Percentiles rank a stretch among this genome's conserved stretches.
phyloP scores from a whole-genome alignment of 208 protist genomes.

The Trypanosoma scelopori region DNA sequence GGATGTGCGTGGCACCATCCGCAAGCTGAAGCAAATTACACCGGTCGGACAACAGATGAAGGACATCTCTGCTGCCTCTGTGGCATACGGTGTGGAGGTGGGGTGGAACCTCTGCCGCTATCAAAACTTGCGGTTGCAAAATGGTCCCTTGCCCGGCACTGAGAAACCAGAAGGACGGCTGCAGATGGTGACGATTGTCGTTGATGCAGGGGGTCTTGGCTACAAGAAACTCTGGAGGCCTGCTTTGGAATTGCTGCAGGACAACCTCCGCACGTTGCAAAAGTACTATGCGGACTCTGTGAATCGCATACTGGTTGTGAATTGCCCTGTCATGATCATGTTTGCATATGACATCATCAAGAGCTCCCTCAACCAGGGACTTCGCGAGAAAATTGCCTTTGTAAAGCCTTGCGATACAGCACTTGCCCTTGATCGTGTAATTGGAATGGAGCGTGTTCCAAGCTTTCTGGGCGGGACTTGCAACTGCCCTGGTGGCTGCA shows the following conservation, averaged over 20 bases:
- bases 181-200: conserved; percentile 47
- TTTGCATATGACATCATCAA: conserved; percentile 69
- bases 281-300: conserved; percentile 53
- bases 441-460: conserved; percentile 52
- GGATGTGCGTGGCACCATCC: conserved; percentile 34
- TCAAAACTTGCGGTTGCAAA: conserved; percentile 35
- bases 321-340: conserved; percentile 63
- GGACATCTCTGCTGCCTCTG: conserved; percentile 36
- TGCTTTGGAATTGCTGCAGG: conserved; percentile 51
- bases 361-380: conserved; percentile 33
- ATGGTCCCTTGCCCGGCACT: conserved; percentile 31
- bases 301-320: conserved; percentile 59
- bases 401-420: conserved; percentile 40
- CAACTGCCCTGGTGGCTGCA: conserved; percentile 51
- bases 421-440: conserved; percentile 43
- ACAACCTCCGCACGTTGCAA: conserved; percentile 39
- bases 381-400: conserved; percentile 60
- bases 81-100: conserved; percentile 34
- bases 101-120: conserved; percentile 46
- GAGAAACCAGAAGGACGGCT: conserved; percentile 34
- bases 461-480: conserved; percentile 62
- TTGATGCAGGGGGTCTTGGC: conserved; percentile 50
- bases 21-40: conserved; percentile 37
- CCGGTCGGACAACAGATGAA: conserved; percentile 35
- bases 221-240: conserved; percentile 67